Evolutionary conservation across 2,329 filamentous ascomycete genomes (phyloP).

Genomic region (Nothophaeocryptopus gaeumannii): DNA sequence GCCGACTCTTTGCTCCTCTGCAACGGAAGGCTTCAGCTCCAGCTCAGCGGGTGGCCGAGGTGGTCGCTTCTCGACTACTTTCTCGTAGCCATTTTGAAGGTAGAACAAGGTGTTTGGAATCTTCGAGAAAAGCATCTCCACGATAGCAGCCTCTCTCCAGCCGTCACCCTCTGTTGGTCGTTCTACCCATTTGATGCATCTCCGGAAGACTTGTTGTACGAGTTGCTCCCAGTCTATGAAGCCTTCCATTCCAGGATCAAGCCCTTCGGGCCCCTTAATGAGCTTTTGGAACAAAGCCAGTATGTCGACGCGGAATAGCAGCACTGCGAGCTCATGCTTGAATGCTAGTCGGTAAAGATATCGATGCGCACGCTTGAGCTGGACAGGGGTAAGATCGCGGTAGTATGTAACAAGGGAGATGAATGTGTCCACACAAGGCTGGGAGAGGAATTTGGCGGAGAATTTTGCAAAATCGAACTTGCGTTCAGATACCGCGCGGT

Average conservation of each 20-base stretch:
- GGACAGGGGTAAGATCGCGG: conserved; percentile 70
- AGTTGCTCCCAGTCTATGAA: conserved; percentile 92
- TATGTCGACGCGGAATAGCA: conserved; percentile 89
- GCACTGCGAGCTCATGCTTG: conserved; percentile 85
- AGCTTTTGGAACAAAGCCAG: conserved; percentile 84
- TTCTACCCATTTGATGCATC: conserved; percentile 73
- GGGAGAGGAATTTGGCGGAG: conserved; percentile 73
- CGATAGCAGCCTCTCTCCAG: conserved; percentile 71
- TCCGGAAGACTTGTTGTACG: conserved; percentile 76
- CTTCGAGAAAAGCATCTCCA: conserved; percentile 95
- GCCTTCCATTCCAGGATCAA: conserved; percentile 62
- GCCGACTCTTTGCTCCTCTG: conserved; percentile 64
- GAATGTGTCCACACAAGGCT: conserved; percentile 86
- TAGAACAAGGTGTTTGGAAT: conserved; percentile 78
- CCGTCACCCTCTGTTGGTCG: conserved; percentile 53
- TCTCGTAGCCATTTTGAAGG: conserved; percentile 86
- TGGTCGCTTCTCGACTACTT: conserved; percentile 64
- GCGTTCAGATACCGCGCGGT: conserved; percentile 72
- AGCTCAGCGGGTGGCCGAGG: conserved; percentile 74
- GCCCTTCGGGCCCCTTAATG: conserved; percentile 79
- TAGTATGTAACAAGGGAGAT: conserved; percentile 77
- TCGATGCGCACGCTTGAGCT: conserved; percentile 87
- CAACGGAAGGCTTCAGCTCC: conserved; percentile 71
- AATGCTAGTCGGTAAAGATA: conserved; percentile 94
- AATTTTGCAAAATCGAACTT: conserved; percentile 94